Conservation (phyloP, 352 stramenopile species). For the Globisporangium radiosum region DNA sequence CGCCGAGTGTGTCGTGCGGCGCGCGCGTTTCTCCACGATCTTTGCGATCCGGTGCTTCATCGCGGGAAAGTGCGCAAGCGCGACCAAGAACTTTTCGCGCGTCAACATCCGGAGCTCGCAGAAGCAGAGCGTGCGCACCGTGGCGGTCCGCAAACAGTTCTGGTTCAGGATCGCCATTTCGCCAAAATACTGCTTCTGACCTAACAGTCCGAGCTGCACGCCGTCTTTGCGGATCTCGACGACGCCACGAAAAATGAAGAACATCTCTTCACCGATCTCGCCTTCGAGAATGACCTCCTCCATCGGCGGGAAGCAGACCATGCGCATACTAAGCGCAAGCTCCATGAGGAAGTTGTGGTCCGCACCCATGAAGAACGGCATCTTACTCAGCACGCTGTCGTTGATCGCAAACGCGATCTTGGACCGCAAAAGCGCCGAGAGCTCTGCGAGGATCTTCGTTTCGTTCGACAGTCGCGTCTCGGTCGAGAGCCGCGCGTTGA, state of each 20-base stretch:
- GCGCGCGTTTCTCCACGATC: constrained; percentile 62
- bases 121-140: constrained; percentile 65
- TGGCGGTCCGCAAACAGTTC: constrained; percentile 49
- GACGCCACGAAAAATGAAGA: constrained; percentile 68
- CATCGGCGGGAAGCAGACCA: constrained; percentile 62
- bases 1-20: constrained; percentile 22
- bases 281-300: constrained; percentile 63
- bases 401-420: constrained; percentile 79
- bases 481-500: constrained; percentile 58
- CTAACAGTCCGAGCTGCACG: constrained; percentile 45
- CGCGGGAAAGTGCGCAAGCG: constrained; percentile 32
- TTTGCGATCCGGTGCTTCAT: constrained; percentile 72
- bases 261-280: constrained; percentile 69
- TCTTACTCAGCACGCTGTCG: constrained; percentile 69
- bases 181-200: constrained; percentile 74
- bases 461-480: constrained; percentile 65
- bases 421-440: constrained; percentile 62
- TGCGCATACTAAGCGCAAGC: constrained; percentile 69
- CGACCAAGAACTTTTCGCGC: constrained; percentile 50
- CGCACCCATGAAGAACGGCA: constrained; percentile 66
- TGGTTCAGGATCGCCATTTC: constrained; percentile 70
- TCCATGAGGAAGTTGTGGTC: constrained; percentile 79
- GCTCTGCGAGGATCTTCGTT: constrained; percentile 48
- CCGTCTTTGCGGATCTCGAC: constrained; percentile 46
- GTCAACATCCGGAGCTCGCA: constrained; percentile 67